phyloP scores from a whole-genome alignment of 2,329 filamentous ascomycete genomes.

The Ceratocystis harringtonii region DNA sequence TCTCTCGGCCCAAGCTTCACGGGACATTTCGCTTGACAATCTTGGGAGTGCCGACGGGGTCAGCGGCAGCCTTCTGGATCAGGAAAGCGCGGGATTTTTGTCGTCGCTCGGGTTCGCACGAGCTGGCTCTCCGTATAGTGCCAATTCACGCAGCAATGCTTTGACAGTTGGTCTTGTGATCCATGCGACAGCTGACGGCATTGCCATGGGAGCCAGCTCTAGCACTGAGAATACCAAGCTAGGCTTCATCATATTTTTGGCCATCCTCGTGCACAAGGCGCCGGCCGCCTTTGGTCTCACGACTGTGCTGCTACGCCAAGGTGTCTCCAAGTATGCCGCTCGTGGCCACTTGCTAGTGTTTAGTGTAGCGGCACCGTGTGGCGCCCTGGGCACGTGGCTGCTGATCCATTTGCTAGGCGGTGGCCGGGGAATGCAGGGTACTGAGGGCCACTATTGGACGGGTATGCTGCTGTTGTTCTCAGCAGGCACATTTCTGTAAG shows the following conservation, averaged over 20 bases:
- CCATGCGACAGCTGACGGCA: slow-evolving; percentile 86
- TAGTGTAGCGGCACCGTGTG: slow-evolving; percentile 75
- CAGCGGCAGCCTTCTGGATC: slow-evolving; percentile 26
- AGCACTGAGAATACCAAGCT: slow-evolving; percentile 58
- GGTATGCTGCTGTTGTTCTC: slow-evolving; percentile 91
- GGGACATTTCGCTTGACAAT: slow-evolving; percentile 80
- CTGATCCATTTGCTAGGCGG: slow-evolving; percentile 61
- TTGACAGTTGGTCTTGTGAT: slow-evolving; percentile 92
- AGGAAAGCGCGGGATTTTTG: slow-evolving; percentile 43
- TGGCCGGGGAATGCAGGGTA: slow-evolving; percentile 42
- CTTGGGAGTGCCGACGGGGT: slow-evolving; percentile 35
- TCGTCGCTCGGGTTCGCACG: slow-evolving; percentile 35
- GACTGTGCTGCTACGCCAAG: slow-evolving; percentile 77
- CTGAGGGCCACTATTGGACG: slow-evolving; percentile 67
- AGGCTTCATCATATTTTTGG: slow-evolving; percentile 83
- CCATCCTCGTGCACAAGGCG: slow-evolving; percentile 95
- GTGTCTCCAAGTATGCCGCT: slow-evolving; percentile 71
- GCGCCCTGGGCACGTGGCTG: slow-evolving; percentile 70
- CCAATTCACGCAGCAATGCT: slow-evolving; percentile 45
- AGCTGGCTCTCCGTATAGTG: slow-evolving; percentile 35
- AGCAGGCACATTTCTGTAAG: slow-evolving; percentile 86
- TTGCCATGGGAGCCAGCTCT: slow-evolving; percentile 84
- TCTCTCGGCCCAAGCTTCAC: slow-evolving; percentile 48
- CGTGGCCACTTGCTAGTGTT: slow-evolving; percentile 79
- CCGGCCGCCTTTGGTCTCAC: slow-evolving; percentile 91